Evolutionary conservation across 768 basidiomycete genomes (phyloP).

Genomic region (Boletus vinaceobasis): DNA sequence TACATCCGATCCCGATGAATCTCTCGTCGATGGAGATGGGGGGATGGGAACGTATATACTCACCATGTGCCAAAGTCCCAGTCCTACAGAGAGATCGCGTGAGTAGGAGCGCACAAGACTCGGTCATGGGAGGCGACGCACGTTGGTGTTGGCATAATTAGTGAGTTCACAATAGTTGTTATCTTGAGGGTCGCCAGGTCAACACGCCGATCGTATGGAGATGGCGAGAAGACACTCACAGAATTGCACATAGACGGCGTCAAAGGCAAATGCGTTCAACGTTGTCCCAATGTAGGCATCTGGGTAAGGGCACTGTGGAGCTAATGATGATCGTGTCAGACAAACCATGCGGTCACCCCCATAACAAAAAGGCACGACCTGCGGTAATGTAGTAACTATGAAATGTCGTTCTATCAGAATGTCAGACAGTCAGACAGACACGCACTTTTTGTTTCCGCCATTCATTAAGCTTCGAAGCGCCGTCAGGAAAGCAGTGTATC

Average conservation of each 20-base stretch:
- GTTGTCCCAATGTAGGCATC: slow-evolving; percentile 44
- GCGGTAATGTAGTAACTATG: slow-evolving; percentile 44
- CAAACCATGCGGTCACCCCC: neutral
- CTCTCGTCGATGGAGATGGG: neutral
- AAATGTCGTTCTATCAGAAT: neutral
- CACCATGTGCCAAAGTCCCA: slow-evolving; percentile 43
- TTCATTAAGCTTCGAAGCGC: slow-evolving; percentile 28
- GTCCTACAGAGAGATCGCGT: slow-evolving; percentile 33
- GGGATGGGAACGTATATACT: neutral
- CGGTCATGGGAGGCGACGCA: slow-evolving; percentile 14
- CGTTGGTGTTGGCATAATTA: slow-evolving; percentile 42
- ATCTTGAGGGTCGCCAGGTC: slow-evolving; percentile 31
- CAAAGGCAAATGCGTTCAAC: slow-evolving; percentile 42
- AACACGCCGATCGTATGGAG: neutral
- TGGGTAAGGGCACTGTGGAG: slow-evolving; percentile 47
- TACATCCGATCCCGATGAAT: slow-evolving; percentile 5
- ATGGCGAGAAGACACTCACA: slow-evolving; percentile 22
- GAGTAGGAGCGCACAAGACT: neutral
- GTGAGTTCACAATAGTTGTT: slow-evolving; percentile 44
- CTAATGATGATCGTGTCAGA: slow-evolving; percentile 8
- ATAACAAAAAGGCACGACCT: slow-evolving; percentile 18
- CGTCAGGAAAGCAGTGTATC: slow-evolving; percentile 30
- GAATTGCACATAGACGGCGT: slow-evolving; percentile 52
- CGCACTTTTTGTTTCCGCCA: slow-evolving; percentile 27
- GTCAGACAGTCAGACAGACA: neutral